These are phyloP conservation scores for Candida sp. DNA, from an alignment of 1,139 yeast genomes.

Conservation along the genomic window DNA sequence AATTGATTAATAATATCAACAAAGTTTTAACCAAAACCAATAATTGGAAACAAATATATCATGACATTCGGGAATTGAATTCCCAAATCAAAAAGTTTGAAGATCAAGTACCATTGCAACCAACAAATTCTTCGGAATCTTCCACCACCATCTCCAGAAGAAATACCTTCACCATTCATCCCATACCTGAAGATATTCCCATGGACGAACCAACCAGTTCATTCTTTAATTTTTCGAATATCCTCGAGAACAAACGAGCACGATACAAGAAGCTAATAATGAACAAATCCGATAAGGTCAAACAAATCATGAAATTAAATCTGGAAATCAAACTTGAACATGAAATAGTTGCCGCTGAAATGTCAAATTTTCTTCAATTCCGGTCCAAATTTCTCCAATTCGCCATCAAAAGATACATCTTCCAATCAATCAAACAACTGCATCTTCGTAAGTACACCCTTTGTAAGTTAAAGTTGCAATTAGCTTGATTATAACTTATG, in stretches of 20 bases:
- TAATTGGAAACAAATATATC: slow-evolving; percentile 51
- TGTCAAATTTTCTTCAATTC: slow-evolving; percentile 54
- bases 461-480: neutral
- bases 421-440: neutral
- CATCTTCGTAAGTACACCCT: neutral
- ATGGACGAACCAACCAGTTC: slow-evolving; percentile 13
- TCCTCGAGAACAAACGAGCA: slow-evolving; percentile 32
- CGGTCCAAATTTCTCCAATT: slow-evolving; percentile 38
- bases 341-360: slow-evolving; percentile 60
- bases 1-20: slow-evolving; percentile 38
- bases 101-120: slow-evolving; percentile 3
- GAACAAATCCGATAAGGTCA: slow-evolving; percentile 31
- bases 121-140: neutral
- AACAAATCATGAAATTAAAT: slow-evolving; percentile 30
- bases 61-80: slow-evolving; percentile 24
- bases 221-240: slow-evolving; percentile 31
- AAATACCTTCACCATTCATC: slow-evolving; percentile 7
- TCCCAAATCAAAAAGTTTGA: slow-evolving; percentile 21
- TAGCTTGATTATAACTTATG: too few relatives aligned
- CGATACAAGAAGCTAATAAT: slow-evolving; percentile 29
- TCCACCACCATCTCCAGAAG: slow-evolving; percentile 1
- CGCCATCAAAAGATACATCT: slow-evolving; percentile 23
- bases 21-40: slow-evolving; percentile 34
- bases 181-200: slow-evolving; percentile 7
- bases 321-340: slow-evolving; percentile 45